Base-by-base conservation (phyloP, 192 early-diverging fungal genomes). In the Chytriomyces sp. region DNA sequence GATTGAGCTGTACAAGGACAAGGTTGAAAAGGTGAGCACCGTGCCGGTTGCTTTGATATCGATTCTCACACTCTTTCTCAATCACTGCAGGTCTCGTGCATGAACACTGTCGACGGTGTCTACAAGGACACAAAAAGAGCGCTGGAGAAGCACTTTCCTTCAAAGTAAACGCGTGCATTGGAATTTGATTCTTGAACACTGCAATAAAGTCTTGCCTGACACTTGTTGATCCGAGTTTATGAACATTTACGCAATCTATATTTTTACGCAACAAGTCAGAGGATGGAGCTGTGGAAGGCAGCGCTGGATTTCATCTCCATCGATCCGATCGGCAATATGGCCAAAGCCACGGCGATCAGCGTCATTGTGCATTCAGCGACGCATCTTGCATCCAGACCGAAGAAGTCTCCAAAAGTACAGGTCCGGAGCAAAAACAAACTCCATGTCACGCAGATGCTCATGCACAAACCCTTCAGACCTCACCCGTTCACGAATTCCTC, bases 1-100 rank as follows among this genome's bases (percentile, higher is more conserved):
- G 5, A 93, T 99, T 72, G 92, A 93, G 61, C 81, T 92, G 50
- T 97, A 91, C 81, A 87, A 80, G 49, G 87, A 88, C 49, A 97
- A 96, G 85, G 94, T 97, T 43, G 86, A 91, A 64, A 92, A 87
- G 64, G 89, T 97, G 72, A 83, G 82, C 18, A 7, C 67, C 49
- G 35, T 76, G 61, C 61, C 18, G 47, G 9, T 16, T 63, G 2
- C 69, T 16, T 53, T 7, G 5, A 28, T 35, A 57, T 57, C 1
- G n/a, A 26, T 80, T 9, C 65, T 2, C n/a, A 67, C 64, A 47
- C 64, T 50, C 35, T 26, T 80, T 67, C 64, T 23, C 72, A 46
- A 4, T 26, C 43, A 4, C 13, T 26, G 6, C 43, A 73, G 62
- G 68, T 85, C 24, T 86, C 81, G 64, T 91, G 92, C 70, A 79